Conservation (phyloP, 2,329 filamentous ascomycete species). For the Penicillium sp. region DNA sequence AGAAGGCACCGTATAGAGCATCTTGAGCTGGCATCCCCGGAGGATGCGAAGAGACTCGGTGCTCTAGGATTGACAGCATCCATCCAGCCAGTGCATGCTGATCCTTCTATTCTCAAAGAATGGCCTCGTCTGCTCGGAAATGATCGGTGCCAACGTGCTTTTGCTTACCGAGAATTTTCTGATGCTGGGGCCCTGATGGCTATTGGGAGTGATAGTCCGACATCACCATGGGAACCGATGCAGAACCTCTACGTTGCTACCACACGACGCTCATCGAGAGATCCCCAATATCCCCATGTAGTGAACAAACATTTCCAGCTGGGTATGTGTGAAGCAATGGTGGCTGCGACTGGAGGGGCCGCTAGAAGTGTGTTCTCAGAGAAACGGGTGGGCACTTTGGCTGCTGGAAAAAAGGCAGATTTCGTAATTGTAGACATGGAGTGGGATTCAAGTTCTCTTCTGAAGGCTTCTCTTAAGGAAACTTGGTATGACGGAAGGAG, state of each 20-base stretch:
- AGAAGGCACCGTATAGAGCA: conserved; percentile 54
- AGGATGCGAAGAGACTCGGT: conserved; percentile 50
- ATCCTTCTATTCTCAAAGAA: conserved; percentile 51
- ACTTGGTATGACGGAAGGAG: conserved; percentile 49
- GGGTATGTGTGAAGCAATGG: conserved; percentile 45
- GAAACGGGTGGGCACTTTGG: conserved; percentile 40
- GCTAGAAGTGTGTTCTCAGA: conserved; percentile 53
- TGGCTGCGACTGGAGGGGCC: conserved; percentile 49
- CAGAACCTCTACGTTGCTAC: conserved; percentile 55
- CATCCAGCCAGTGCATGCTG: conserved; percentile 42
- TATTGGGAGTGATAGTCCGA: conserved; percentile 54
- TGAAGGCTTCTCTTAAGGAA: conserved; percentile 45
- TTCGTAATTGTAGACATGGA: conserved; percentile 50
- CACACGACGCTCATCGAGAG: conserved; percentile 49
- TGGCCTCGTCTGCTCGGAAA: conserved; percentile 51
- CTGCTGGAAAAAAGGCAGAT: conserved; percentile 47
- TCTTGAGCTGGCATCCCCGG: conserved; percentile 53
- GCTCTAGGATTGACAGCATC: conserved; percentile 49
- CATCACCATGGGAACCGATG: conserved; percentile 50
- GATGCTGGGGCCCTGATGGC: conserved; percentile 48
- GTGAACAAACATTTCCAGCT: conserved; percentile 50
- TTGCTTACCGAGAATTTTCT: conserved; percentile 55
- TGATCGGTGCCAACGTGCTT: conserved; percentile 50
- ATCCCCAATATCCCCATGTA: conserved; percentile 38
- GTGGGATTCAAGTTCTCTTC: conserved; percentile 42